Evolutionary conservation across 2,329 filamentous ascomycete species (phyloP), one percentile per base, ranked within the genome.

Genomic region (Alternaria rosae): DNA sequence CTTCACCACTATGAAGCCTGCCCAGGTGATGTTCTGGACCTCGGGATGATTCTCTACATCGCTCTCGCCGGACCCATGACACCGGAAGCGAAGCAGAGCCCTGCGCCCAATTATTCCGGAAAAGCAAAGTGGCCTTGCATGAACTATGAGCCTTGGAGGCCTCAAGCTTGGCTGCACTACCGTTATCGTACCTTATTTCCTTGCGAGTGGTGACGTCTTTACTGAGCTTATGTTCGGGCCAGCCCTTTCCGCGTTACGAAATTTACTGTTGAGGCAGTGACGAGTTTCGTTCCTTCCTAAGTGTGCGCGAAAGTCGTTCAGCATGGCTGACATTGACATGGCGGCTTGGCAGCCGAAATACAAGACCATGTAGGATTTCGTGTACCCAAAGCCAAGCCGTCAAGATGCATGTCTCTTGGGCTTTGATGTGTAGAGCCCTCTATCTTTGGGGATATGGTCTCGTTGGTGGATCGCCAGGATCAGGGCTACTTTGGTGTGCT

Each of bases 1-100:
- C 25, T 59, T 66, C 65, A 71, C 23, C 20, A 38, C 35, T 9
- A 11, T 38, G 4, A 11, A 38, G n/a, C 35, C n/a, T 10, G n/a
- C n/a, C n/a, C n/a, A n/a, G n/a, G n/a, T n/a, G 35, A 38, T 9
- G 35, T 38, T 38, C 35, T 38, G 35, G 35, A 17, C 35, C 35
- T 17, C 35, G 15, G 35, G 9, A 38, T 38, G 3, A 5, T 38
- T 38, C 35, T 38, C 1, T 15, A 38, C 35, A 9, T 38, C 35
- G 35, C 35, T 38, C 35, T 38, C 35, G n/a, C 35, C 35, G 35
- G 35, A 38, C 35, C 35, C 35, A 38, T 15, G 35, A 11, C 3
- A 17, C 0, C n/a, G 35, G 35, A 38, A 17, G 15, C 35, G 35
- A 38, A 38, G 35, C 35, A 38, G 1, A 38, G 35, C 35, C 35